Conservation (phyloP, 1,139 yeast genomes). For the Yamadazyma sp. region DNA sequence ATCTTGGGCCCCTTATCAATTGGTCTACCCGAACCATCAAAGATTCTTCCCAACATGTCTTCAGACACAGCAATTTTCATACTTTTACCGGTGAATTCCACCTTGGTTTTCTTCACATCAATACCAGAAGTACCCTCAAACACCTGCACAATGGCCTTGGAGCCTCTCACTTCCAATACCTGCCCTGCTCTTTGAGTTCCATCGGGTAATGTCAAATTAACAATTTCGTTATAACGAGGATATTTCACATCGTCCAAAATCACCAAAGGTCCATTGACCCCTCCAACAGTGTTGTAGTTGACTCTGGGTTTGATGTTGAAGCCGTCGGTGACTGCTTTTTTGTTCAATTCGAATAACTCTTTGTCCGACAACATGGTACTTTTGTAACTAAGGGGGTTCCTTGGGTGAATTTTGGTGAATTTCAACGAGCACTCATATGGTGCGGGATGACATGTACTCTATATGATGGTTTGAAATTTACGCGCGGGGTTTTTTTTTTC, state of each 20-base stretch:
- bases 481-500: too few relatives aligned
- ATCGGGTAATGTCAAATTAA: conserved; percentile 92
- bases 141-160: conserved; percentile 96
- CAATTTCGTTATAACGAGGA: conserved; percentile 96
- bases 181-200: conserved; percentile 95
- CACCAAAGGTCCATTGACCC: conserved; percentile 97
- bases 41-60: conserved; percentile 95
- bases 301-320: conserved; percentile 87
- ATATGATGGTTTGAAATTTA: conserved; percentile 6
- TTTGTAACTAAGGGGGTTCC: conserved; percentile 6
- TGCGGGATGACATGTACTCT: conserved; percentile 8
- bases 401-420: conserved; percentile 5
- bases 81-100: conserved; percentile 94
- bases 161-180: conserved; percentile 95
- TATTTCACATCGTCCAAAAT: conserved; percentile 94
- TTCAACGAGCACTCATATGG: conserved; percentile 7
- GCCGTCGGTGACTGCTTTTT: conserved; percentile 88
- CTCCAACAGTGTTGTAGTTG: conserved; percentile 93
- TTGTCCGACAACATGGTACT: conserved; percentile 43
- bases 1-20: conserved; percentile 98
- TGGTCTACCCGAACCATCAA: conserved; percentile 98
- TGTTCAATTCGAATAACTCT: conserved; percentile 75
- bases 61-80: conserved; percentile 94
- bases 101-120: conserved; percentile 95
- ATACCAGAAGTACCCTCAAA: conserved; percentile 98